Conservation (phyloP, 352 stramenopile species). For the Globisporangium takayamanum region DNA sequence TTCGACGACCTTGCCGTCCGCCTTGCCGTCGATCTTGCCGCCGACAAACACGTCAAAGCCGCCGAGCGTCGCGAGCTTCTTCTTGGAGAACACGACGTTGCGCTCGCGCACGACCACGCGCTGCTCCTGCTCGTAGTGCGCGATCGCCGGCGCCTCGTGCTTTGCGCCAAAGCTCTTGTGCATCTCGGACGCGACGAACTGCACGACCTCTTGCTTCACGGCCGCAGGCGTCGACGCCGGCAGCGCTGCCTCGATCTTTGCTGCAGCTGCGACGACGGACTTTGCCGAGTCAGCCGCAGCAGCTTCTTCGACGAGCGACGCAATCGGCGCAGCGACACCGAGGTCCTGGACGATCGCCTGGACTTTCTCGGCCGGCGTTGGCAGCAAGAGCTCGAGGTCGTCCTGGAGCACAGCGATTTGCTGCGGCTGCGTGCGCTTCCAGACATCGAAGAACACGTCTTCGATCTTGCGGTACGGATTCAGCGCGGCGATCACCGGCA, state of each 20-base stretch:
- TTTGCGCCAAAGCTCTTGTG: slow-evolving; percentile 68
- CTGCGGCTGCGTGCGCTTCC: slow-evolving; percentile 70
- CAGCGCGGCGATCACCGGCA: slow-evolving; percentile 73
- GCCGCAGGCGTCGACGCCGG: slow-evolving; percentile 33
- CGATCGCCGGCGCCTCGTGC: slow-evolving; percentile 59
- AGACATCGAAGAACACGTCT: slow-evolving; percentile 74
- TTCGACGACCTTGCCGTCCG: slow-evolving; percentile 74
- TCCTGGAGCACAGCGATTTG: slow-evolving; percentile 46
- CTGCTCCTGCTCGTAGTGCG: slow-evolving; percentile 57
- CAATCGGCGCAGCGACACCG: slow-evolving; percentile 43
- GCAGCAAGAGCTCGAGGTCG: slow-evolving; percentile 36
- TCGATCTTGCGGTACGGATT: slow-evolving; percentile 83
- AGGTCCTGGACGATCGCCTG: slow-evolving; percentile 46
- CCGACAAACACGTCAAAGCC: slow-evolving; percentile 59
- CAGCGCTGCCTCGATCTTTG: slow-evolving; percentile 44
- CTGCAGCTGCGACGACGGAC: slow-evolving; percentile 28
- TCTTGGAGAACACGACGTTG: slow-evolving; percentile 76
- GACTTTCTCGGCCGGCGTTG: slow-evolving; percentile 48
- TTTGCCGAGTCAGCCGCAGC: slow-evolving; percentile 38
- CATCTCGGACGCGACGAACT: slow-evolving; percentile 73
- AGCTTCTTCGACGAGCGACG: slow-evolving; percentile 49
- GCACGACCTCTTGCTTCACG: slow-evolving; percentile 61
- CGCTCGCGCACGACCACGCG: slow-evolving; percentile 54
- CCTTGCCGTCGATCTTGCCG: slow-evolving; percentile 78
- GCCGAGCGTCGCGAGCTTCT: slow-evolving; percentile 41